Percentiles rank a stretch among this genome's conserved stretches.
These are phyloP conservation scores for Anethum foeniculum DNA, from an alignment of 140 eudicot species.

Conservation along the genomic window DNA sequence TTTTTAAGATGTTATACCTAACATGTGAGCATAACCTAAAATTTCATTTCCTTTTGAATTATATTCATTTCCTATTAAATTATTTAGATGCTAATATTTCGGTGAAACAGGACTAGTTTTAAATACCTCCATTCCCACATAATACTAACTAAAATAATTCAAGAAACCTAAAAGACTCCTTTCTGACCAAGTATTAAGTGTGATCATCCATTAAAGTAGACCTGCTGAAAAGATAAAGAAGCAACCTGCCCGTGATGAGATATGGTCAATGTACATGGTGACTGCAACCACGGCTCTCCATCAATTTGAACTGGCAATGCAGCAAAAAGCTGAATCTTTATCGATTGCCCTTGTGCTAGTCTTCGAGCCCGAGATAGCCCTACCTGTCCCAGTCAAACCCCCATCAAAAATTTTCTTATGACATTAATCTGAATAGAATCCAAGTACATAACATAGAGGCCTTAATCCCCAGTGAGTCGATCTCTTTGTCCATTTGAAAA, in stretches of 20 bases:
- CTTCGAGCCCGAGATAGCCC: slow-evolving; percentile 94
- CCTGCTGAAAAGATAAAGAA: slow-evolving; percentile 15
- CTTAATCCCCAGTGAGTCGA: background rate
- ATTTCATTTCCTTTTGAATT: background rate
- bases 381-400: slow-evolving; percentile 37
- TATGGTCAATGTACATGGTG: slow-evolving; percentile 73
- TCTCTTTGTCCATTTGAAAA: background rate
- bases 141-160: background rate
- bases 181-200: background rate
- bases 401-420: background rate
- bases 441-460: background rate
- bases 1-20: background rate
- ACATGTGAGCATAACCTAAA: background rate
- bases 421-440: background rate
- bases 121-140: background rate
- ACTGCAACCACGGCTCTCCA: slow-evolving; percentile 96
- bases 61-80: background rate
- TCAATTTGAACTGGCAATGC: slow-evolving; percentile 90
- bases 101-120: background rate
- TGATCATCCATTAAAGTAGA: background rate
- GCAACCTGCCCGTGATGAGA: slow-evolving; percentile 96
- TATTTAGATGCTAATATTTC: background rate
- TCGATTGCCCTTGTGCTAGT: slow-evolving; percentile 82
- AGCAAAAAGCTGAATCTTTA: slow-evolving; percentile 83
- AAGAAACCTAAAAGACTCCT: background rate